These are phyloP conservation scores for Nakaseomyces glabratus DNA, from an alignment of 1,139 yeast genomes.

Conservation along the genomic window DNA sequence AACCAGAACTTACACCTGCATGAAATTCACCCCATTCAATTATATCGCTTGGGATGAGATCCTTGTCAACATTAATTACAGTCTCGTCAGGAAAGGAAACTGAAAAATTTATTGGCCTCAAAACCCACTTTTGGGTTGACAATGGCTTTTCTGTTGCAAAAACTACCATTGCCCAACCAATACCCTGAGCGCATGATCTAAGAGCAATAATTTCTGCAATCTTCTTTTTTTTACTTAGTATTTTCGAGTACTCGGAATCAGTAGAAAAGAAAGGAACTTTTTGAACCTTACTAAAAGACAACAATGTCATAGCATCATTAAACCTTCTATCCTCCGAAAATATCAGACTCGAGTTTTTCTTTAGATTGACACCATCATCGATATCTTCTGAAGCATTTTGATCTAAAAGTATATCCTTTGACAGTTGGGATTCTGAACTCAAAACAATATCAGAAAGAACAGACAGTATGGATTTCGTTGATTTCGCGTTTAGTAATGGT, in stretches of 20 bases:
- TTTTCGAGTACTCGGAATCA: conserved; percentile 23
- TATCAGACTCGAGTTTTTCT: conserved; percentile 38
- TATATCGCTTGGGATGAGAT: conserved; percentile 41
- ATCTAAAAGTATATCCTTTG: conserved; percentile 1
- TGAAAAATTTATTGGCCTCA: conserved; percentile 66
- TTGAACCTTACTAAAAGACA: conserved; percentile 21
- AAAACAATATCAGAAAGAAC: conserved; percentile 16
- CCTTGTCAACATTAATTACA: conserved; percentile 53
- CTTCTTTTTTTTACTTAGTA: conserved; percentile 42
- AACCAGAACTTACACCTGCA: conserved; percentile 83
- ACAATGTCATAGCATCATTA: conserved; percentile 59
- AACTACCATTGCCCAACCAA: conserved; percentile 70
- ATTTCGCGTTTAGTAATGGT: neutral
- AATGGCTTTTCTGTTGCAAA: conserved; percentile 66
- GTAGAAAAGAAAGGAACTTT: conserved; percentile 20
- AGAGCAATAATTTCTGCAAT: conserved; percentile 56
- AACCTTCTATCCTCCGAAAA: conserved; percentile 74
- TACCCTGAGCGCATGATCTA: conserved; percentile 66
- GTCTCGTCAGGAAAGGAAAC: conserved; percentile 62
- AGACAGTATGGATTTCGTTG: conserved; percentile 11
- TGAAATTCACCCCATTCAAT: conserved; percentile 86
- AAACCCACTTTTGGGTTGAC: conserved; percentile 75
- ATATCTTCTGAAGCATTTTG: conserved; percentile 14
- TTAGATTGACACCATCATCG: conserved; percentile 17
- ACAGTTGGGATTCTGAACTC: neutral